A percentile compares a stretch with the other conserved stretches of the same genome.
Conservation (phyloP, 176 grass and related monocot species). For the Alopecurus myosuroides region DNA sequence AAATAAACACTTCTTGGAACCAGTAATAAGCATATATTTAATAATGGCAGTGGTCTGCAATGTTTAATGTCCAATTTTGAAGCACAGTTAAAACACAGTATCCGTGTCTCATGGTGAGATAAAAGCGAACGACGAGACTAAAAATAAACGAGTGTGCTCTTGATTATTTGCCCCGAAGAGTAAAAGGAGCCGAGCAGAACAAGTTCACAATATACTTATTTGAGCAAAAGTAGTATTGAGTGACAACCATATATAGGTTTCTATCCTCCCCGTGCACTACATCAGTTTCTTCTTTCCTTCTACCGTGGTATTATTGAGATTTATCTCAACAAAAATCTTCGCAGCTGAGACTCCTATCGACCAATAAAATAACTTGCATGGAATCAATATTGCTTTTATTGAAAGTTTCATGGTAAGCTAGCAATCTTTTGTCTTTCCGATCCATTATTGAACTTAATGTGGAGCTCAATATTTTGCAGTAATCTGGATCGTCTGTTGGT, state of each 20-base stretch:
- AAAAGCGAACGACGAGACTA: background rate
- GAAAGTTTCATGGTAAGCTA: constrained; percentile 86
- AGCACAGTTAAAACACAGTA: constrained; percentile 1
- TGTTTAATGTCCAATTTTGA: constrained; percentile 9
- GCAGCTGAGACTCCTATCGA: constrained; percentile 63
- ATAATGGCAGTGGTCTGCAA: background rate
- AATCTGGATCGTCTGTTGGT: constrained; percentile 59
- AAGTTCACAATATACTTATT: too few species aligned
- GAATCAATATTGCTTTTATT: constrained; percentile 54
- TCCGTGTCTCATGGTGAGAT: background rate
- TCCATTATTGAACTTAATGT: constrained; percentile 63
- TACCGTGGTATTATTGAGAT: too few species aligned
- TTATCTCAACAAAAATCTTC: constrained; percentile 55
- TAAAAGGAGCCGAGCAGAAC: too few species aligned
- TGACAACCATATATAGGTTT: constrained; percentile 70
- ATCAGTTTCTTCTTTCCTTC: too few species aligned
- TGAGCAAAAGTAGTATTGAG: constrained; percentile 67
- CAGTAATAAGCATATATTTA: background rate
- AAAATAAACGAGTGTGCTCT: background rate
- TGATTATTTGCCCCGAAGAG: too few species aligned
- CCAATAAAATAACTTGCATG: constrained; percentile 61
- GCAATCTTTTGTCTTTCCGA: constrained; percentile 71
- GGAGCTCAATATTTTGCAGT: constrained; percentile 66
- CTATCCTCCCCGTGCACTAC: constrained; percentile 52
- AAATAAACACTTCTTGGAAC: background rate